phyloP scores from a whole-genome alignment of 192 early-diverging fungal genomes.

The Radiomyces spectabilis region DNA sequence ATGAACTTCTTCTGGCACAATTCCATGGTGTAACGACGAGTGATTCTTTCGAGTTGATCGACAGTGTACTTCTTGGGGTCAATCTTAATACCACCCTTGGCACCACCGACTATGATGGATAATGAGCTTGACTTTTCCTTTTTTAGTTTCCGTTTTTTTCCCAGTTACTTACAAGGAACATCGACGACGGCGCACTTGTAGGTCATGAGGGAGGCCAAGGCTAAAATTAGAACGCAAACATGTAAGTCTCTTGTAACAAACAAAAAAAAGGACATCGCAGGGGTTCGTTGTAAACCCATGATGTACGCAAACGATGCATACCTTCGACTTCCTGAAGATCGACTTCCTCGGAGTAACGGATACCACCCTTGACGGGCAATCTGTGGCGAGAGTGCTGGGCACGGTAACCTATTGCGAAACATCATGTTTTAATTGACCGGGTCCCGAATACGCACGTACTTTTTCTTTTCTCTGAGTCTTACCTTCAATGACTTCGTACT shows the following conservation, averaged over 20 bases:
- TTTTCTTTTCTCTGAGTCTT: background rate
- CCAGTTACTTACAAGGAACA: slow-evolving; percentile 62
- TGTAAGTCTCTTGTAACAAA: no score
- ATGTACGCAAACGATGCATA: no score
- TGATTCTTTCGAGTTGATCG: slow-evolving; percentile 71
- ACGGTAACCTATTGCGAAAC: slow-evolving; percentile 51
- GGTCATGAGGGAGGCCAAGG: slow-evolving; percentile 77
- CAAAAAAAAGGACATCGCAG: background rate
- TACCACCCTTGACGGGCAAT: slow-evolving; percentile 76
- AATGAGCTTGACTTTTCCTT: background rate
- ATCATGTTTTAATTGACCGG: background rate
- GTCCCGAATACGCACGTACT: background rate
- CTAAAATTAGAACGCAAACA: slow-evolving; percentile 19
- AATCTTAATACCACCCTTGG: slow-evolving; percentile 80
- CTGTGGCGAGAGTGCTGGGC: slow-evolving; percentile 81
- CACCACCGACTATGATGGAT: slow-evolving; percentile 39
- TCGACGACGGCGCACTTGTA: slow-evolving; percentile 84
- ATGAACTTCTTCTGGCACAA: slow-evolving; percentile 84
- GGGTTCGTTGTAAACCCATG: no score
- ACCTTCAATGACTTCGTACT: slow-evolving; percentile 57
- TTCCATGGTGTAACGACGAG: slow-evolving; percentile 75
- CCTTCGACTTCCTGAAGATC: slow-evolving; percentile 74
- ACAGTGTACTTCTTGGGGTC: slow-evolving; percentile 71
- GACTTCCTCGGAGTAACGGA: slow-evolving; percentile 71
- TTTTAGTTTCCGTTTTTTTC: slow-evolving; percentile 1